Conservation (phyloP, 2,329 filamentous ascomycete genomes). For the Fusarium sulawesiense region DNA sequence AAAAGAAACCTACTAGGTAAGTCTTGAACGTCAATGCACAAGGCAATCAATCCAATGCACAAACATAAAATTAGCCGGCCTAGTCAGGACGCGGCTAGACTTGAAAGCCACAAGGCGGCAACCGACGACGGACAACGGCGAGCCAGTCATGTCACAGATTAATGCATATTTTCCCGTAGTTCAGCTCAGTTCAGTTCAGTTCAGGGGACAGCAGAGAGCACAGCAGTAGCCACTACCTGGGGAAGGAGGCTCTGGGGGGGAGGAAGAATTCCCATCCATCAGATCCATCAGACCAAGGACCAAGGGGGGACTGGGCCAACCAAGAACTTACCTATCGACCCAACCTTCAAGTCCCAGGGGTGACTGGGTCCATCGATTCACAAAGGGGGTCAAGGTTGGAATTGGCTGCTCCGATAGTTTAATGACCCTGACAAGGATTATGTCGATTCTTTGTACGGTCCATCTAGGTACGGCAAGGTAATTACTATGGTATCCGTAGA, state of each 20-base stretch:
- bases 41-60: neutral
- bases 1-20: neutral
- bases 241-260: conserved; percentile 7
- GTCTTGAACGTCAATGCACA: conserved; percentile 1
- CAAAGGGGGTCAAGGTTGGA: conserved; percentile 48
- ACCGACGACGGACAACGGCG: conserved; percentile 21
- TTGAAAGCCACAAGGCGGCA: conserved; percentile 14
- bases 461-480: too few species aligned
- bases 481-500: neutral
- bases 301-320: too few species aligned
- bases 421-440: conserved; percentile 48
- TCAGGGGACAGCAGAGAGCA: conserved; percentile 13
- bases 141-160: conserved; percentile 33
- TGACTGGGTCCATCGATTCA: conserved; percentile 41
- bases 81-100: conserved; percentile 16
- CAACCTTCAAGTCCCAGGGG: too few species aligned
- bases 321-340: too few species aligned
- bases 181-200: conserved; percentile 1
- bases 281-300: neutral
- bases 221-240: neutral
- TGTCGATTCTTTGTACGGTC: conserved; percentile 17
- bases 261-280: conserved; percentile 3
- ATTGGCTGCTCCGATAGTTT: conserved; percentile 52
- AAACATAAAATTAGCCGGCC: conserved; percentile 25
- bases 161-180: conserved; percentile 10